phyloP scores from a whole-genome alignment of 1,139 yeast species.

The Candida gigantensis region DNA sequence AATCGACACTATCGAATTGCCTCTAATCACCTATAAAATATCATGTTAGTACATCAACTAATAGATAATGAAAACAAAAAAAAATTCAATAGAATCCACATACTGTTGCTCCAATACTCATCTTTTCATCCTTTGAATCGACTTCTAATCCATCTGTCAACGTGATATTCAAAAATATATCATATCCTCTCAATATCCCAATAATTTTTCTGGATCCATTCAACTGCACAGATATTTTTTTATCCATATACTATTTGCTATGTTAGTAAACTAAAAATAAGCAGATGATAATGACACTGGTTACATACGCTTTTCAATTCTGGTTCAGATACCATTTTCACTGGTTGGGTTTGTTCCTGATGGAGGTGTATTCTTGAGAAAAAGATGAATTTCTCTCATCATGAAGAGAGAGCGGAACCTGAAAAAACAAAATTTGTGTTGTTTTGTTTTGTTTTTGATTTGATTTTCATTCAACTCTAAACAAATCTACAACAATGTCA shows the following conservation, averaged over 20 bases:
- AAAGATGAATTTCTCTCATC: too few species aligned
- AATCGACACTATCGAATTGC: constrained; percentile 60
- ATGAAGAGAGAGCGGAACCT: too few species aligned
- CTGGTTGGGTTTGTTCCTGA: not conserved
- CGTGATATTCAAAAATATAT: constrained; percentile 71
- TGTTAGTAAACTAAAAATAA: constrained; percentile 22
- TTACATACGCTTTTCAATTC: constrained; percentile 50
- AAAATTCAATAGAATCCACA: constrained; percentile 19
- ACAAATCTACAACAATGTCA: constrained; percentile 3
- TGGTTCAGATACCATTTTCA: constrained; percentile 63
- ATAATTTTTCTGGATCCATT: constrained; percentile 73
- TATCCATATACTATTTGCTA: constrained; percentile 65
- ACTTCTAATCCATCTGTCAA: constrained; percentile 74
- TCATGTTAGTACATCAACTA: not conserved
- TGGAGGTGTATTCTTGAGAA: too few species aligned
- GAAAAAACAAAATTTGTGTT: constrained; percentile 5
- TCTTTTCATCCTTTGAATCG: constrained; percentile 47
- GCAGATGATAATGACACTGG: not conserved
- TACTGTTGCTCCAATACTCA: constrained; percentile 58
- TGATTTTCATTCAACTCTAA: not conserved
- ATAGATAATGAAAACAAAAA: too few species aligned
- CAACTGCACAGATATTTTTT: constrained; percentile 65
- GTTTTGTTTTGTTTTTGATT: constrained; percentile 3
- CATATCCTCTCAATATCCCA: constrained; percentile 79
- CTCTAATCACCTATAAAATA: constrained; percentile 46